phyloP scores from a whole-genome alignment of 495 filamentous ascomycete species.

The Parachaetomium inaequale region DNA sequence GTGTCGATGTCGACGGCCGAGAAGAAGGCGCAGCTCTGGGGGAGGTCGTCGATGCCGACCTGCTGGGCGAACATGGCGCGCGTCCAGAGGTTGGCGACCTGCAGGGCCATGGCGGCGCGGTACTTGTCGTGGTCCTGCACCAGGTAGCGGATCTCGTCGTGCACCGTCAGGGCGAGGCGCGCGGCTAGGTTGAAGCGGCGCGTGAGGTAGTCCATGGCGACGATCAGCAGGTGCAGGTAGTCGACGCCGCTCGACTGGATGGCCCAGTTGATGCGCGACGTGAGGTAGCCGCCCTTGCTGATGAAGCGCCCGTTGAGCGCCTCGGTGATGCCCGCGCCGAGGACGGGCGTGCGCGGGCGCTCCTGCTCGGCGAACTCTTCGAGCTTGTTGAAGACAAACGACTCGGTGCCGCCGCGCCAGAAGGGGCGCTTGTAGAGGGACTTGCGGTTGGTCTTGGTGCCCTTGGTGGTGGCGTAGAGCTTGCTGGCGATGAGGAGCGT shows the following conservation, averaged over 20 bases:
- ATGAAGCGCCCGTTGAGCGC: conserved; percentile 84
- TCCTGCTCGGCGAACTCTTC: conserved; percentile 98
- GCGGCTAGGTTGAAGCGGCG: conserved; percentile 80
- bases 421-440: conserved; percentile 68
- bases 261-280: conserved; percentile 97
- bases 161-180: conserved; percentile 87
- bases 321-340: conserved; percentile 97
- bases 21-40: conserved; percentile 92
- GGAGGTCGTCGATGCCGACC: conserved; percentile 91
- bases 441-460: conserved; percentile 67
- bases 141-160: conserved; percentile 95
- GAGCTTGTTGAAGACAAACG: conserved; percentile 94
- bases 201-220: conserved; percentile 90
- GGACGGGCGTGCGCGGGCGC: conserved; percentile 80
- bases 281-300: conserved; percentile 88
- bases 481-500: conserved; percentile 70
- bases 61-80: conserved; percentile 95
- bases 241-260: conserved; percentile 97
- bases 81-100: conserved; percentile 94
- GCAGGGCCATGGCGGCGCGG: conserved; percentile 81
- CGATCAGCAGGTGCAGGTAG: conserved; percentile 91
- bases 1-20: conserved; percentile 91
- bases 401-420: conserved; percentile 96
- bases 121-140: conserved; percentile 85
- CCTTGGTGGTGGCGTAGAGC: conserved; percentile 87